Base-by-base conservation (phyloP, 345 rosid genomes). In the Gossypium anomalum region DNA sequence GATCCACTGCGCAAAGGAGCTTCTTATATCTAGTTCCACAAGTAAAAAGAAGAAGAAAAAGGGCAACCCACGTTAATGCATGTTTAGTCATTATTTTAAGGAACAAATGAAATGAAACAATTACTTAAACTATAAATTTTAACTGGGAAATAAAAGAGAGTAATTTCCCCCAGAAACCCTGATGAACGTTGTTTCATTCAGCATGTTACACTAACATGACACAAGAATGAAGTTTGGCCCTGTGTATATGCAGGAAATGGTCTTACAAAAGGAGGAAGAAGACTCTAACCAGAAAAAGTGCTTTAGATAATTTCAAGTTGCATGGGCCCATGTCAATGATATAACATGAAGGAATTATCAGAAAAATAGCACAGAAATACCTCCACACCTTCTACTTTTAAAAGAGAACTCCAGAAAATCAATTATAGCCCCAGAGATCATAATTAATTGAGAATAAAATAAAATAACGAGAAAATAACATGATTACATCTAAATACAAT, bases 1-100 rank as follows among this genome's bases (percentile, higher is more conserved):
- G 98, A 86, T 95, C 98, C 77, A 95, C 91, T 53, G 86, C 79
- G 92, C 92, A 82, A 66, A 95, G 94, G 71, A 95, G 98, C 90
- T 90, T 93, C 93, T 93, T 95, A 91, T 93, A 95, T 89, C 99
- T 93, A 87, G 61, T 53, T 59, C 77, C 84, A 74, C 80, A 83
- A 68, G 82, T 74, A 75, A 71, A 72, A 52, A 72, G 43, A 72
- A 81, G 83, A 68, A 76, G 73, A 81, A 45, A 51, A 78, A 70
- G 43, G 64, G 68, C 56, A 81, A 79, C 43, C 71, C 17, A 74
- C 51, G 72, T 87, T 75, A 89, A 84, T 69, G 71, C 72, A 79
- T 75, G 66, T 20, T 69, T 44, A 77, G 19, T 20, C 59, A 79
- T 64, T 63, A 67, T 61, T 58, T 20, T 44, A 63, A 43, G 17